Conservation (phyloP, 2,329 filamentous ascomycete species). For the Metarhizium album region DNA sequence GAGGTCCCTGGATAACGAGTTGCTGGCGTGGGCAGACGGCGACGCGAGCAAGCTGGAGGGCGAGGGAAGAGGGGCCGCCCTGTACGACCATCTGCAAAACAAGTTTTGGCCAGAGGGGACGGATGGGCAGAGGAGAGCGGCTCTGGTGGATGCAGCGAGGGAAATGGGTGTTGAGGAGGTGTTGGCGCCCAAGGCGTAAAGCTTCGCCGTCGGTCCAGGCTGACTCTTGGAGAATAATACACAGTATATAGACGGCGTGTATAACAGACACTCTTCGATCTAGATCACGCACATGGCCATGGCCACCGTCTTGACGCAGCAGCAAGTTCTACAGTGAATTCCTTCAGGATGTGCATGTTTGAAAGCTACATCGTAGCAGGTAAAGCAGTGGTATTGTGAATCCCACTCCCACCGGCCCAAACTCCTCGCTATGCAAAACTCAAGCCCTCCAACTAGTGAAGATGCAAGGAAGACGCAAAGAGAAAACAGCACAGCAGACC, state of each 20-base stretch:
- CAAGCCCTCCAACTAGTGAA: background rate
- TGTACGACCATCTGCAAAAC: conserved; percentile 32
- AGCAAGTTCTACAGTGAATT: background rate
- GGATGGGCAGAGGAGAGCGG: conserved; percentile 13
- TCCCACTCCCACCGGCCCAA: conserved; percentile 7
- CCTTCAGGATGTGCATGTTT: background rate
- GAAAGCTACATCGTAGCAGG: background rate
- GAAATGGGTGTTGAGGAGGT: conserved; percentile 34
- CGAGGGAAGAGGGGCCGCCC: conserved; percentile 24
- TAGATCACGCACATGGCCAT: background rate
- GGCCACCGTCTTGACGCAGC: background rate
- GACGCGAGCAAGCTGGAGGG: conserved; percentile 26
- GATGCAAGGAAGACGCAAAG: background rate
- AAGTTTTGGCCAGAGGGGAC: conserved; percentile 23
- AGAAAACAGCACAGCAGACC: background rate
- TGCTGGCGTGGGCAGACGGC: conserved; percentile 19
- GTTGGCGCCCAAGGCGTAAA: conserved; percentile 11
- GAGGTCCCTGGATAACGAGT: conserved; percentile 29
- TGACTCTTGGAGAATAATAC: background rate
- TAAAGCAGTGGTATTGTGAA: background rate
- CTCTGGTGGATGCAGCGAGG: conserved; percentile 22
- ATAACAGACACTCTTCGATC: background rate
- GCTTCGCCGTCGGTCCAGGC: too few relatives aligned
- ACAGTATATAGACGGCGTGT: background rate
- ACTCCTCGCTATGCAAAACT: conserved; percentile 33